Evolutionary conservation across 2,329 filamentous ascomycete species (phyloP).

Genomic region (Alternaria triticimaculans): DNA sequence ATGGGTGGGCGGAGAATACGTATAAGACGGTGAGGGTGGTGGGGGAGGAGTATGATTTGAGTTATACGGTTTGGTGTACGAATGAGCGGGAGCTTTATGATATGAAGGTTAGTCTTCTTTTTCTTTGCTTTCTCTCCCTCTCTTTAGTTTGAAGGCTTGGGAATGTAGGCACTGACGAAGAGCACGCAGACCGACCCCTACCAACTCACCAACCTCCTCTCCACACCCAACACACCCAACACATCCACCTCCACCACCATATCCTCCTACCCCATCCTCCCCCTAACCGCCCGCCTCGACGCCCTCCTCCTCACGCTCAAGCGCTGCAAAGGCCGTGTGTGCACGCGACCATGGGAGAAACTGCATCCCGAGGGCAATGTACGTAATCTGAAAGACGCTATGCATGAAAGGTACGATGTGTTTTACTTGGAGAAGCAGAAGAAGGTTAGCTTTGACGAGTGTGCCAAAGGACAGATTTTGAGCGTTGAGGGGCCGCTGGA

Average conservation of each 20-base stretch:
- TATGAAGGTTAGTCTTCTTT: constrained; percentile 54
- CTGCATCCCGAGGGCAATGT: constrained; percentile 64
- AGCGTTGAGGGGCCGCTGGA: constrained; percentile 58
- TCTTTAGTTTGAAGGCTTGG: neutral
- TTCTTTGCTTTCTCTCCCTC: neutral
- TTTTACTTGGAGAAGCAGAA: constrained; percentile 61
- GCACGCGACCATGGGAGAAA: constrained; percentile 63
- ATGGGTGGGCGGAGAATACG: constrained; percentile 56
- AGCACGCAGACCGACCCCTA: constrained; percentile 36
- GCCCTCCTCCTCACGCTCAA: constrained; percentile 67
- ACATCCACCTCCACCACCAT: neutral
- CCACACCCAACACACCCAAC: neutral
- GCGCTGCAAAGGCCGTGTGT: constrained; percentile 63
- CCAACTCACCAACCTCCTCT: constrained; percentile 46
- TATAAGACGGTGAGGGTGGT: constrained; percentile 67
- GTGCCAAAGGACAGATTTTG: constrained; percentile 63
- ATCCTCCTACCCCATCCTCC: neutral
- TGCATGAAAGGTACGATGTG: constrained; percentile 56
- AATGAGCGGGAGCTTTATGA: constrained; percentile 73
- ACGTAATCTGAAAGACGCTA: constrained; percentile 58
- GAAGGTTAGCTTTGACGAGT: constrained; percentile 61
- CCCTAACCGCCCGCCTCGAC: constrained; percentile 51
- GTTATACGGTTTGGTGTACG: constrained; percentile 74
- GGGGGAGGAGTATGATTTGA: constrained; percentile 63
- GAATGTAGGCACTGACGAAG: neutral